These are phyloP conservation scores for Globisporangium emineosum DNA, from an alignment of 352 stramenopile genomes.

Conservation along the genomic window DNA sequence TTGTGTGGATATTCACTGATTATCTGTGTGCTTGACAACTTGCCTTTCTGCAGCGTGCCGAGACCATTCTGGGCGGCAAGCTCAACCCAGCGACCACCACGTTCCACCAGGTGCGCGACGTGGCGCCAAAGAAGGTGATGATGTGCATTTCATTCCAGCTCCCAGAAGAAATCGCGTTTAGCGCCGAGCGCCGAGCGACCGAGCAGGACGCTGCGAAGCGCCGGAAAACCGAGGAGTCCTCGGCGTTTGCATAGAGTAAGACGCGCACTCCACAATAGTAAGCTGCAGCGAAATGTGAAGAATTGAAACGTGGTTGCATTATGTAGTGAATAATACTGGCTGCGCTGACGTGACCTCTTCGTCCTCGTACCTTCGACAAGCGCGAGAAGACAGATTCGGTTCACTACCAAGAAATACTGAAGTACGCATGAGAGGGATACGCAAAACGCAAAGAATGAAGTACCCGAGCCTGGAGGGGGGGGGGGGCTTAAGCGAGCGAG, in stretches of 20 bases:
- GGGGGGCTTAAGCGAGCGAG: not conserved
- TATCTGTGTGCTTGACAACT: not conserved
- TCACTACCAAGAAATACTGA: not conserved
- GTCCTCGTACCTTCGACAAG: not conserved
- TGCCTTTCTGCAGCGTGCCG: constrained; percentile 30
- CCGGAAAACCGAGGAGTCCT: not conserved
- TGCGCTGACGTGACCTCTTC: not conserved
- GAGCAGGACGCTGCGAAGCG: not conserved
- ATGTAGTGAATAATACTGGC: not conserved
- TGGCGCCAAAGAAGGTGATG: constrained; percentile 97
- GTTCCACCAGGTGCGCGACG: constrained; percentile 92
- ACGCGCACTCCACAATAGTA: not conserved
- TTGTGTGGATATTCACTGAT: not conserved
- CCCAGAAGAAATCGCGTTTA: constrained; percentile 72
- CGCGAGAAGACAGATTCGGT: not conserved
- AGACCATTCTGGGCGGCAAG: constrained; percentile 57
- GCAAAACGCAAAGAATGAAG: not conserved
- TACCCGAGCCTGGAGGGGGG: not conserved
- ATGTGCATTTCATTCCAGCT: constrained; percentile 95
- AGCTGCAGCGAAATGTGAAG: not conserved
- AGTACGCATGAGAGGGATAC: not conserved
- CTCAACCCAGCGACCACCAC: constrained; percentile 47
- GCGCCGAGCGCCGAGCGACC: constrained; percentile 27
- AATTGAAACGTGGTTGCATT: not conserved
- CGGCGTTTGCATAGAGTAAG: not conserved